Conservation (phyloP, 768 basidiomycete genomes). For the Macrolepiota albuminosa region DNA sequence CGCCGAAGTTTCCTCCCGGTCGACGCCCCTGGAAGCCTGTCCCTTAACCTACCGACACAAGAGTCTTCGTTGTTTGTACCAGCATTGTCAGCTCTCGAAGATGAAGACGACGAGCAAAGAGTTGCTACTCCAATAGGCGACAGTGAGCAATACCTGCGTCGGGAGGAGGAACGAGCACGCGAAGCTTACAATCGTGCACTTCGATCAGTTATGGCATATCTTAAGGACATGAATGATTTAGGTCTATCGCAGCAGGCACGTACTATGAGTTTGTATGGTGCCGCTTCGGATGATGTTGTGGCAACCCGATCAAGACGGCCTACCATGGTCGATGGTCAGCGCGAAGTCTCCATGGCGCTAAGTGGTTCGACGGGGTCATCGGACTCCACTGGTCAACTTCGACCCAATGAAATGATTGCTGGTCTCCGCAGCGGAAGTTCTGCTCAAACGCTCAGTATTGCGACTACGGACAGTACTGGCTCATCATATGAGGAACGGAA, state of each 20-base stretch:
- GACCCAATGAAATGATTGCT: constrained; percentile 60
- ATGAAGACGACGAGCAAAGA: constrained; percentile 29
- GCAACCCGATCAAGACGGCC: constrained; percentile 56
- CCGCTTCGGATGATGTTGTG: constrained; percentile 38
- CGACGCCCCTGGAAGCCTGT: constrained; percentile 51
- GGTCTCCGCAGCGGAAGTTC: constrained; percentile 55
- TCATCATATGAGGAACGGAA: constrained; percentile 72
- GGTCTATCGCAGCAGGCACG: constrained; percentile 62
- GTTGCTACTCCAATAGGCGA: constrained; percentile 40
- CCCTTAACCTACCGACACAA: constrained; percentile 57
- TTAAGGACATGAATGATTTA: constrained; percentile 93
- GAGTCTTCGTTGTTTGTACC: constrained; percentile 59
- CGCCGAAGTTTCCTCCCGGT: constrained; percentile 89
- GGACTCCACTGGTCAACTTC: constrained; percentile 50
- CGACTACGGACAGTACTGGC: constrained; percentile 68
- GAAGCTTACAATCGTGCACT: constrained; percentile 78
- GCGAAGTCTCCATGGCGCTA: constrained; percentile 52
- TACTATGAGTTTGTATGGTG: constrained; percentile 55
- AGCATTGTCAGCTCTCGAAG: constrained; percentile 41
- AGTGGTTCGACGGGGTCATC: constrained; percentile 40
- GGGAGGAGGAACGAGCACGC: constrained; percentile 66
- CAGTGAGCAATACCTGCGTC: constrained; percentile 48
- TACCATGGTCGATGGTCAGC: constrained; percentile 55
- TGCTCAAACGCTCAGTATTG: constrained; percentile 68
- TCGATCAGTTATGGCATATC: constrained; percentile 91